These are phyloP conservation scores for Chrysosporium queenslandicum DNA, from an alignment of 2,329 filamentous ascomycete species.

Conservation along the genomic window DNA sequence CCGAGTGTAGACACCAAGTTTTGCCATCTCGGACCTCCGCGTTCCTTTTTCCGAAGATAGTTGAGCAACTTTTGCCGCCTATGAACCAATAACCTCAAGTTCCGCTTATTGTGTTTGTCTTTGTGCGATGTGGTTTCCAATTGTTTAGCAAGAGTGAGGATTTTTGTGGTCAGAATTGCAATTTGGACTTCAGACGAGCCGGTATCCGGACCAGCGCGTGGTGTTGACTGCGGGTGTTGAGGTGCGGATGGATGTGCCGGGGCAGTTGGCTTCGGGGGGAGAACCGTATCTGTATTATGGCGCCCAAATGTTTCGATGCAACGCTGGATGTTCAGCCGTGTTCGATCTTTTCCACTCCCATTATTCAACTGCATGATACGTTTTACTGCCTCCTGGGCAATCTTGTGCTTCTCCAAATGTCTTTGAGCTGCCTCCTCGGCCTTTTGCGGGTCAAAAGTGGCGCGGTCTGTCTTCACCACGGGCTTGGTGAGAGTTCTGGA, in stretches of 20 bases:
- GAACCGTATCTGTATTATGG: slow-evolving; percentile 67
- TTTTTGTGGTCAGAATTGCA: slow-evolving; percentile 89
- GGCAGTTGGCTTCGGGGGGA: slow-evolving; percentile 50
- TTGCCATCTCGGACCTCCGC: slow-evolving; percentile 82
- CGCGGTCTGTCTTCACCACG: slow-evolving; percentile 24
- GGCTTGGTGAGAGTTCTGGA: slow-evolving; percentile 54
- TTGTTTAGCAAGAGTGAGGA: slow-evolving; percentile 65
- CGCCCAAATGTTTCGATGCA: slow-evolving; percentile 83
- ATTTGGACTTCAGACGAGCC: slow-evolving; percentile 97
- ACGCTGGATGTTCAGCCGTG: slow-evolving; percentile 70
- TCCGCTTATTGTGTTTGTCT: slow-evolving; percentile 91
- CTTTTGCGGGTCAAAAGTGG: slow-evolving; percentile 30
- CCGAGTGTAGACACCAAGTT: slow-evolving; percentile 76
- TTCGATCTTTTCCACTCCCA: slow-evolving; percentile 65
- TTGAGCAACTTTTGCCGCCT: slow-evolving; percentile 75
- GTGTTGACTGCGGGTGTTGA: slow-evolving; percentile 27
- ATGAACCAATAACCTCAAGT: slow-evolving; percentile 75
- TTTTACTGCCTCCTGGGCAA: slow-evolving; percentile 62
- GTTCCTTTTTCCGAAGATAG: slow-evolving; percentile 81
- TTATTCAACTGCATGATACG: slow-evolving; percentile 72
- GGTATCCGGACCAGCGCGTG: slow-evolving; percentile 79
- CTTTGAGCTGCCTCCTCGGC: slow-evolving; percentile 30
- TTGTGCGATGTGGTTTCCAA: slow-evolving; percentile 62
- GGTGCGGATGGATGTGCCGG: slow-evolving; percentile 36
- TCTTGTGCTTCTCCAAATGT: slow-evolving; percentile 51